Conservation (phyloP, 169 alveolate species). For the Cryptosporidium viatorum region DNA sequence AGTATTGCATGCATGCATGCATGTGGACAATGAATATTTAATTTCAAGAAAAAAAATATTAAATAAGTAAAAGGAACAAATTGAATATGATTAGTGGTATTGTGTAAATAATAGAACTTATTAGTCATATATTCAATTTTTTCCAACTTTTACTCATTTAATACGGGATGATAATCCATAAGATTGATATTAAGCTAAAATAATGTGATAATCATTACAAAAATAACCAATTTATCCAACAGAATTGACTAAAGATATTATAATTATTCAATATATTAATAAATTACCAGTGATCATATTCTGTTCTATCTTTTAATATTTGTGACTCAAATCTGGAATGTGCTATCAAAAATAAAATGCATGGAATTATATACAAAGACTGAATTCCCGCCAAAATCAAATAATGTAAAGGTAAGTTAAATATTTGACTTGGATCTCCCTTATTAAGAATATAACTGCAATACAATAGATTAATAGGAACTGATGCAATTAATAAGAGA, state of each 20-base stretch:
- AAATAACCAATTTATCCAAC: background rate
- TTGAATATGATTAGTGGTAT: background rate
- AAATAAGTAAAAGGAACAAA: background rate
- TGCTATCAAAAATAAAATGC: constrained; percentile 47
- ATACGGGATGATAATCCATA: too few species aligned
- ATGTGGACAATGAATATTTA: background rate
- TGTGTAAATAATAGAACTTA: too few species aligned
- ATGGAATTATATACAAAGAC: constrained; percentile 43
- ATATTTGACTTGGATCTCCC: constrained; percentile 44
- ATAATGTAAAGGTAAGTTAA: constrained; percentile 39
- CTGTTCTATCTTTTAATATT: constrained; percentile 62
- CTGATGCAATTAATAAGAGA: constrained; percentile 23
- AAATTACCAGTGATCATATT: constrained; percentile 55
- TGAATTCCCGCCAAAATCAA: constrained; percentile 57
- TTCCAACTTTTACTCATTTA: background rate
- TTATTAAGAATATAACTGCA: constrained; percentile 52
- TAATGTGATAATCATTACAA: background rate
- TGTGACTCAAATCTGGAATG: constrained; percentile 60
- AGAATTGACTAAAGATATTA: too few species aligned
- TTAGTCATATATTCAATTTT: too few species aligned
- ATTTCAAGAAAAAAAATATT: background rate
- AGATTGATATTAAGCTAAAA: background rate
- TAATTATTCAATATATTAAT: background rate
- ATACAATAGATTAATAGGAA: constrained; percentile 48
- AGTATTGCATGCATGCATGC: background rate